Evolutionary conservation across 306 rosid genomes (phyloP).

Genomic region (Prunus mira): DNA sequence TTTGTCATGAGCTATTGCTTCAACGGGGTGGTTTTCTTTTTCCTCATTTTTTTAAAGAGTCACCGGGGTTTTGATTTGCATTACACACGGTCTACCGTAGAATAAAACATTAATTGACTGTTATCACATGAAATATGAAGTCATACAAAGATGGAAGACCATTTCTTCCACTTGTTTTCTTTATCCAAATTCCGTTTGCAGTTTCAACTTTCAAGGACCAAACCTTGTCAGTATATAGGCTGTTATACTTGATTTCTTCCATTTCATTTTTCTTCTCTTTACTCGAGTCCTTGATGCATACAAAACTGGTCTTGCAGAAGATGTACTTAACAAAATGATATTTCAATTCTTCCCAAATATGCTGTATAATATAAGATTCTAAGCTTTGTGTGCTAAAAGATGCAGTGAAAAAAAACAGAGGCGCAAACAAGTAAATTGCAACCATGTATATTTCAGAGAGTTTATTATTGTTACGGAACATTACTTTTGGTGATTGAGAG

Average conservation of each 20-base stretch:
- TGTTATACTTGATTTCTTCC: background rate
- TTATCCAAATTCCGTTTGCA: background rate
- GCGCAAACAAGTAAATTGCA: no score
- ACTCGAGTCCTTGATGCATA: background rate
- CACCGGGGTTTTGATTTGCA: background rate
- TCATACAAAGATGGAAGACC: background rate
- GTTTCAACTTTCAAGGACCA: background rate
- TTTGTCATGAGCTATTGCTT: background rate
- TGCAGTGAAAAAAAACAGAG: no score
- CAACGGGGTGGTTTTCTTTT: background rate
- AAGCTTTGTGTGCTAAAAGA: no score
- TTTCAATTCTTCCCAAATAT: no score
- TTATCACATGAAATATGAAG: background rate
- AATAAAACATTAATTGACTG: background rate
- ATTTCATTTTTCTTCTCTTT: background rate
- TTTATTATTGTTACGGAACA: no score
- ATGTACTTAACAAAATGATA: no score
- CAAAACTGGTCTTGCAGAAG: background rate
- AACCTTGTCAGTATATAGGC: background rate
- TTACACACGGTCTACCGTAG: background rate
- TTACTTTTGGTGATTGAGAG: no score
- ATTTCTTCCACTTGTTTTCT: background rate
- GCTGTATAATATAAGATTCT: no score
- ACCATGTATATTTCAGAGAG: no score
- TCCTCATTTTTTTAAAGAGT: background rate